Evolutionary conservation across 305 asterid species (phyloP), one percentile per base, ranked within the genome.

Genomic region (Fraxinus floribunda): DNA sequence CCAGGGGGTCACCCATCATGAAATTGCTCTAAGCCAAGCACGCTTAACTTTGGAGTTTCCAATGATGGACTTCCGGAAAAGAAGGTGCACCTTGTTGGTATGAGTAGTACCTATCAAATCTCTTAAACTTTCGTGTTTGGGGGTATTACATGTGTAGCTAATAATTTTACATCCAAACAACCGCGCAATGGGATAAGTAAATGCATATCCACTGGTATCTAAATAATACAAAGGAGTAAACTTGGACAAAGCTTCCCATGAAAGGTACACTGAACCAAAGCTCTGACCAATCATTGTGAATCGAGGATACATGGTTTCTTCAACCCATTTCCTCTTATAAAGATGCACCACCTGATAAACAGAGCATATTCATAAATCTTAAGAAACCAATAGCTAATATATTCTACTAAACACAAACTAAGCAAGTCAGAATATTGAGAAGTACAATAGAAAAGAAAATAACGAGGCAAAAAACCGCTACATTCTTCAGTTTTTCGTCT

Each of bases 201-300:
- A 95, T 62, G 98, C 99, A 89, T 95, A 94, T 52, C 99, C 99
- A 87, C 98, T 91, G 74, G 98, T 94, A 86, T 95, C 99, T 39
- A 94, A 79, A 90, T 87, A 94, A 90, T 93, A 94, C 20, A 83
- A 46, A 64, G 99, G 98, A 57, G 97, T 92, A 78, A 84, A 90
- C n/a, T 82, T 79, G 87, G 91, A 87, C 86, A 95, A 87, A 84
- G 98, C 97, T 90, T 94, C 98, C 98, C 98, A 95, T 41, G 98
- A 88, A 22, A 94, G 92, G 83, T 91, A 91, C 77, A 95, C 91
- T 52, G 98, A 95, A 82, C 99, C 98, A 86, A 95, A 88, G 88
- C 99, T 95, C 86, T 94, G 98, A 38, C 99, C 97, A 86, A 95
- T 94, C 97, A 95, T 93, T 24, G 98, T 94, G 88, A 95, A 95